phyloP scores from a whole-genome alignment of 2,329 filamentous ascomycete genomes.

The Diplodia mutila region DNA sequence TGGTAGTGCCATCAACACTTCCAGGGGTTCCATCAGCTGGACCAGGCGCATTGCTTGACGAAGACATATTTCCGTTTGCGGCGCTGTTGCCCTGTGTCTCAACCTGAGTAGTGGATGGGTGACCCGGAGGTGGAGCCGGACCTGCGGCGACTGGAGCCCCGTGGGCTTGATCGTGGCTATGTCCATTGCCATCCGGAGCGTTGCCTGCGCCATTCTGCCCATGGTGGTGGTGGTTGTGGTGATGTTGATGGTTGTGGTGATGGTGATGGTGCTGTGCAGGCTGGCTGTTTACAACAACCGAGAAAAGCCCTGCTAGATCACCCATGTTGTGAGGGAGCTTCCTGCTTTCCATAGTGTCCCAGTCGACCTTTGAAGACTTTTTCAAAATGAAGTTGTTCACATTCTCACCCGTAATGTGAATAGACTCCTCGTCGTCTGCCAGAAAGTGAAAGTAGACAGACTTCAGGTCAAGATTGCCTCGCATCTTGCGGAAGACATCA shows the following conservation, averaged over 20 bases:
- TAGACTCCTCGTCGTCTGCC: constrained; percentile 9
- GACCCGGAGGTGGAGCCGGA: not conserved
- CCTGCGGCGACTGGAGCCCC: not conserved
- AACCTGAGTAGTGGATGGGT: not conserved
- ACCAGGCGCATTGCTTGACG: not conserved
- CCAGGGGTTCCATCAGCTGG: not conserved
- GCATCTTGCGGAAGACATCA: constrained; percentile 10
- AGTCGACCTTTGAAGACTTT: constrained; percentile 6
- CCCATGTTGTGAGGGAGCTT: not conserved
- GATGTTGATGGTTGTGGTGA: not conserved
- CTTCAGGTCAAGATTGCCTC: constrained; percentile 3
- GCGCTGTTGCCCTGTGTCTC: not conserved
- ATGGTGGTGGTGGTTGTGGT: not conserved
- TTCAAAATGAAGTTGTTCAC: constrained; percentile 17
- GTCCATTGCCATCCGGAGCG: not conserved
- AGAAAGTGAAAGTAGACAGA: constrained; percentile 17
- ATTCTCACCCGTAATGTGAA: constrained; percentile 13
- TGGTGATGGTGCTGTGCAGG: not conserved
- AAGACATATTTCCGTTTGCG: not conserved
- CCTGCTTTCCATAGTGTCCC: constrained; percentile 19
- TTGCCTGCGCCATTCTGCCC: not conserved
- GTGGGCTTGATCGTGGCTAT: not conserved
- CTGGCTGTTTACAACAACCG: not conserved
- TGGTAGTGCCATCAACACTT: not conserved
- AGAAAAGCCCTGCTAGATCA: constrained; percentile 12